A percentile compares a stretch with the other conserved stretches of the same genome.
phyloP scores from a whole-genome alignment of 805 yeast genomes.

The Candida corydali region DNA sequence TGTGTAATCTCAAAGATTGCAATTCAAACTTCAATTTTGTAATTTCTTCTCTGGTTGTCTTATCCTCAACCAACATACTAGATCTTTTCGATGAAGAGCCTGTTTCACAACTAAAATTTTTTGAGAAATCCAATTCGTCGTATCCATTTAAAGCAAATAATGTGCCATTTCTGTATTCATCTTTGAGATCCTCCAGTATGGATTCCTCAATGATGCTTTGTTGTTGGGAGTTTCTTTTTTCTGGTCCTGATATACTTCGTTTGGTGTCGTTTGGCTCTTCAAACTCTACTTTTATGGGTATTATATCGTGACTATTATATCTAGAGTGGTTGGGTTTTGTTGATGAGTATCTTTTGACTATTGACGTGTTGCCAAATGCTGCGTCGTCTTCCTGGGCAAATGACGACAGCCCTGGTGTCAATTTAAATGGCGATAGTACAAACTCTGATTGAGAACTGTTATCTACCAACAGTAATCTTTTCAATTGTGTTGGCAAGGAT shows the following conservation, averaged over 20 bases:
- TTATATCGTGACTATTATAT: slow-evolving; percentile 39
- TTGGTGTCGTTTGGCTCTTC: slow-evolving; percentile 19
- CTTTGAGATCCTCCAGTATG: too few species aligned
- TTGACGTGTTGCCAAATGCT: too few species aligned
- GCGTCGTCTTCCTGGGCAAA: slow-evolving; percentile 11
- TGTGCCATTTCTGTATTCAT: slow-evolving; percentile 19
- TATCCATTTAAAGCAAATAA: slow-evolving; percentile 29
- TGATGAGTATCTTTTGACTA: slow-evolving; percentile 22
- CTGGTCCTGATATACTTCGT: slow-evolving; percentile 26
- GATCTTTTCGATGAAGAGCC: slow-evolving; percentile 30
- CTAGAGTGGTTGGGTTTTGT: slow-evolving; percentile 33
- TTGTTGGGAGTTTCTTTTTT: slow-evolving; percentile 10
- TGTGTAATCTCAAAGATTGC: slow-evolving; percentile 50
- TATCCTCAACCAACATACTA: slow-evolving; percentile 24
- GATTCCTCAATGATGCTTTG: slow-evolving; percentile 1
- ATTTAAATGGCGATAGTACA: slow-evolving; percentile 39
- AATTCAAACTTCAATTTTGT: slow-evolving; percentile 50
- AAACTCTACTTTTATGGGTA: slow-evolving; percentile 42
- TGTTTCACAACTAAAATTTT: slow-evolving; percentile 10
- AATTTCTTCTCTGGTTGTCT: slow-evolving; percentile 42
- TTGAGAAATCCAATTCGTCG: slow-evolving; percentile 12
- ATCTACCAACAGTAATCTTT: slow-evolving; percentile 16
- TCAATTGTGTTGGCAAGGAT: slow-evolving; percentile 32
- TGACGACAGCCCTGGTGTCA: slow-evolving; percentile 19
- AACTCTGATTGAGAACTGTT: slow-evolving; percentile 33